A percentile compares a stretch with the other conserved stretches of the same genome.
Evolutionary conservation across 2,329 filamentous ascomycete species (phyloP).

Genomic region (Tolypocladium paradoxum): DNA sequence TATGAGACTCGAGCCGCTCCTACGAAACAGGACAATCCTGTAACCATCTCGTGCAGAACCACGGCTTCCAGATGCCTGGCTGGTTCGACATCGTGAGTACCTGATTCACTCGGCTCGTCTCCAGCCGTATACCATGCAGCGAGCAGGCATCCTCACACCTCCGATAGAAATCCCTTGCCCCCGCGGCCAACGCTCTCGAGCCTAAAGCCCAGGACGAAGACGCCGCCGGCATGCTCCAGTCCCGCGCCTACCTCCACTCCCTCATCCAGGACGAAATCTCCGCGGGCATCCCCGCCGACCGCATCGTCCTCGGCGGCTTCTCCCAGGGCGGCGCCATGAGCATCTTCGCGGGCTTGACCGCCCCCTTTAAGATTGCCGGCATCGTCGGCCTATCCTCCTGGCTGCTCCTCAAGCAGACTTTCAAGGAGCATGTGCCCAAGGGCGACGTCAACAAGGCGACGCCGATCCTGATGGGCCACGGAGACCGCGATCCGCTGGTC

Average conservation of each 20-base stretch:
- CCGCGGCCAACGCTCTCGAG: conserved; percentile 12
- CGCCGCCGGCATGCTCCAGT: conserved; percentile 52
- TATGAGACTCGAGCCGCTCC: background rate
- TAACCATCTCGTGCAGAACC: conserved; percentile 40
- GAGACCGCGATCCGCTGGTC: conserved; percentile 66
- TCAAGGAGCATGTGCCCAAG: conserved; percentile 26
- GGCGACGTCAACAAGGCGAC: conserved; percentile 51
- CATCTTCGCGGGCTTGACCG: conserved; percentile 66
- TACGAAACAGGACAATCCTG: background rate
- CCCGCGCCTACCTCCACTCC: conserved; percentile 58
- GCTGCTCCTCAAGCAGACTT: conserved; percentile 49
- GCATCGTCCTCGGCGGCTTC: conserved; percentile 77
- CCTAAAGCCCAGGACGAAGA: conserved; percentile 38
- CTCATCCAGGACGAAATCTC: conserved; percentile 73
- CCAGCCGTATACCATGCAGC: background rate
- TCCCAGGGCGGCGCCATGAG: conserved; percentile 79
- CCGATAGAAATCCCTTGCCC: conserved; percentile 22
- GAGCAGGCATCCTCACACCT: background rate
- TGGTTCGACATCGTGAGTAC: conserved; percentile 69
- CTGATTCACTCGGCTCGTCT: background rate
- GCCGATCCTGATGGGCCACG: conserved; percentile 82
- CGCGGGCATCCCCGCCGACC: conserved; percentile 65
- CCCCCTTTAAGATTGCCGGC: conserved; percentile 61
- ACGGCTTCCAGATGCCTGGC: conserved; percentile 70
- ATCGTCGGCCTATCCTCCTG: conserved; percentile 78